phyloP scores from a whole-genome alignment of 371 early-diverging fungal species.

The Choanephora cucurbitarum region DNA sequence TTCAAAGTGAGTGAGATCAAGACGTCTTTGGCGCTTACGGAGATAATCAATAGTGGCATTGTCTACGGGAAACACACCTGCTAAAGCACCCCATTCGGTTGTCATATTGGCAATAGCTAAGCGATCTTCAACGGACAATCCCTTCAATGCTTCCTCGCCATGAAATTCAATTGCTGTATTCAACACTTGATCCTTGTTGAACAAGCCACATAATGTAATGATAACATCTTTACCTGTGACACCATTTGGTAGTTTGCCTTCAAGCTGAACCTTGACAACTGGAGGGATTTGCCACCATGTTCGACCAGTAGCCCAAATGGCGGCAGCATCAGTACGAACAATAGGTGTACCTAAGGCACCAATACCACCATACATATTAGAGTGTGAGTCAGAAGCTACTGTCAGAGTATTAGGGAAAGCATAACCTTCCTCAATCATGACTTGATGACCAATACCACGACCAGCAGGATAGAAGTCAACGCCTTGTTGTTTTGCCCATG shows the following conservation, averaged over 20 bases:
- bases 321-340: conserved; percentile 96
- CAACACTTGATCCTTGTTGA: conserved; percentile 88
- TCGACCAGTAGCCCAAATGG: conserved; percentile 95
- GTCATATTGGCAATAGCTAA: conserved; percentile 98
- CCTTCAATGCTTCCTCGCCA: conserved; percentile 67
- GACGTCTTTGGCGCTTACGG: conserved; percentile 61
- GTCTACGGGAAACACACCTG: conserved; percentile 95
- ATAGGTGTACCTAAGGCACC: conserved; percentile 94
- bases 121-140: conserved; percentile 83
- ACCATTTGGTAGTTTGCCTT: conserved; percentile 71
- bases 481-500: conserved; percentile 81
- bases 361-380: conserved; percentile 97
- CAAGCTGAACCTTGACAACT: conserved; percentile 83
- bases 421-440: conserved; percentile 95
- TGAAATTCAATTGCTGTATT: conserved; percentile 94
- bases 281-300: conserved; percentile 99
- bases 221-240: conserved; percentile 97
- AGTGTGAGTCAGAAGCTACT: conserved; percentile 97
- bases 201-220: conserved; percentile 85
- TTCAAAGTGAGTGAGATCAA: conserved; percentile 56
- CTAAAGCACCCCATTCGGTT: conserved; percentile 98
- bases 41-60: conserved; percentile 73
- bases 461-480: conserved; percentile 95
- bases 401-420: conserved; percentile 91
- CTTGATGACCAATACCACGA: conserved; percentile 96